phyloP scores from a whole-genome alignment of 2,329 filamentous ascomycete species.

The Paecilomyces sp. region DNA sequence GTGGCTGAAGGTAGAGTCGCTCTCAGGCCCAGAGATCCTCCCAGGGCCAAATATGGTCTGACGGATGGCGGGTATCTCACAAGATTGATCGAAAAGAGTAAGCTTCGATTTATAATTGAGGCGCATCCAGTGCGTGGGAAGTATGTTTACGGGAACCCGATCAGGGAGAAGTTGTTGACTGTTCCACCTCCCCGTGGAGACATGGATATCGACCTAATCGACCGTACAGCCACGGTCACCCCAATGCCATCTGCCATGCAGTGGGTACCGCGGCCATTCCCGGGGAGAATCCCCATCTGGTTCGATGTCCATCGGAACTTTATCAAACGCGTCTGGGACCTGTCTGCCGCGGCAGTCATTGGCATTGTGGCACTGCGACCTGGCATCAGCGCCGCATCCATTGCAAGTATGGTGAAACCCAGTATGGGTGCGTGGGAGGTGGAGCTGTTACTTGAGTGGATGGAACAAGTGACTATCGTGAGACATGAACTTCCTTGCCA shows the following conservation, averaged over 20 bases:
- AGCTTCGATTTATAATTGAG: slow-evolving; percentile 37
- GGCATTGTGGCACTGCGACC: slow-evolving; percentile 36
- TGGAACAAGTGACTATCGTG: slow-evolving; percentile 21
- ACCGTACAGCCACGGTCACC: not conserved
- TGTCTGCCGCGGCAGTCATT: slow-evolving; percentile 33
- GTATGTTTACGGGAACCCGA: slow-evolving; percentile 36
- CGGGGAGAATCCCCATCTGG: slow-evolving; percentile 39
- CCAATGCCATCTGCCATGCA: not conserved
- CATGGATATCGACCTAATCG: slow-evolving; percentile 6
- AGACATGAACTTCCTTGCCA: not conserved
- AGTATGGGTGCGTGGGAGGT: slow-evolving; percentile 37
- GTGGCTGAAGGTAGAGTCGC: slow-evolving; percentile 25
- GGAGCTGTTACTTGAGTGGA: slow-evolving; percentile 33
- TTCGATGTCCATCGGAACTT: slow-evolving; percentile 40
- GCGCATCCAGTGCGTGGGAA: slow-evolving; percentile 22
- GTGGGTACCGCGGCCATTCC: not conserved
- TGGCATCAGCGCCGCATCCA: slow-evolving; percentile 26
- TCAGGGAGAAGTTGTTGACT: slow-evolving; percentile 11
- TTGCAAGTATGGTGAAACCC: slow-evolving; percentile 32
- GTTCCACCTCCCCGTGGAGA: slow-evolving; percentile 21
- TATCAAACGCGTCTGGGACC: slow-evolving; percentile 33
- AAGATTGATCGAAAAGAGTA: slow-evolving; percentile 37
- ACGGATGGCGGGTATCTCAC: slow-evolving; percentile 41
- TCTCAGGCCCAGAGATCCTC: slow-evolving; percentile 31
- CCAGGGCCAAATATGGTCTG: slow-evolving; percentile 39